Conservation (phyloP, 2,329 filamentous ascomycete genomes). For the Alternaria panax region DNA sequence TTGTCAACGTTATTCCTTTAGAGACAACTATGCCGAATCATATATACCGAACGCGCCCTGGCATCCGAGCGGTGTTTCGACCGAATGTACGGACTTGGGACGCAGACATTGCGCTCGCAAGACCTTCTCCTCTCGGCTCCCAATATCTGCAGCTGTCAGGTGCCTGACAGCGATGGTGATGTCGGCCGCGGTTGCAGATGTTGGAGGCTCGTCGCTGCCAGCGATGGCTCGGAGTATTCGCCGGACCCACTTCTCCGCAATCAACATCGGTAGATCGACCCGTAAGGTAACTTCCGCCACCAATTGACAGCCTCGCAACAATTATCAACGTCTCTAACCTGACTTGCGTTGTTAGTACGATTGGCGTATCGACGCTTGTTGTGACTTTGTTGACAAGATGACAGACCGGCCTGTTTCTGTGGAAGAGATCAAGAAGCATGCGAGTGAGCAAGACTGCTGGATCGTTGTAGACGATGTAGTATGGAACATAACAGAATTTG, state of each 20-base stretch:
- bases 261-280: conserved; percentile 4
- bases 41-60: conserved; percentile 1
- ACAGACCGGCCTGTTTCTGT: background rate
- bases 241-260: conserved; percentile 17
- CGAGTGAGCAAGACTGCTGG: conserved; percentile 56
- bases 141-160: background rate
- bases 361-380: background rate
- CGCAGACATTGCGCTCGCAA: background rate
- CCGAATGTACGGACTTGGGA: background rate
- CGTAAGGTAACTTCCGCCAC: background rate
- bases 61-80: background rate
- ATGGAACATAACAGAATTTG: conserved; percentile 70
- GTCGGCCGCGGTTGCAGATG: background rate
- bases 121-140: background rate
- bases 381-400: background rate
- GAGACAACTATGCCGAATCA: conserved; percentile 1
- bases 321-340: background rate
- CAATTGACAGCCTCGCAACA: background rate
- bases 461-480: conserved; percentile 70
- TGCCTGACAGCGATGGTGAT: background rate
- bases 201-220: background rate
- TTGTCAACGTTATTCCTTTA: background rate
- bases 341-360: background rate
- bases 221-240: conserved; percentile 8
- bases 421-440: background rate